Percentiles rank a stretch among this genome's conserved stretches.
phyloP scores from a whole-genome alignment of 176 grass and related monocot species.

The bread wheat (Triticum aestivum) region IWGSC_CS_RefSeq_v2.1 NC_057801.1:29479544-29480043 shows the following conservation, averaged over 20 bases:
- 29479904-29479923: background rate
- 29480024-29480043: slow-evolving; percentile 68
- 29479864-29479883: background rate
- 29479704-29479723: too few species aligned
- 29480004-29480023: slow-evolving; percentile 76
- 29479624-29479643: too few species aligned
- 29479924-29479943: background rate
- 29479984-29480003: slow-evolving; percentile 55
- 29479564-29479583: too few species aligned
- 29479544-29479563: too few species aligned
- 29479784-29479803: background rate
- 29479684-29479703: too few species aligned
- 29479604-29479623: too few species aligned
- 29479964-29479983: slow-evolving; percentile 39
- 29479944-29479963: slow-evolving; percentile 37
- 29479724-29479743: too few species aligned
- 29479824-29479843: slow-evolving; percentile 19
- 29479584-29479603: too few species aligned
- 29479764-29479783: background rate
- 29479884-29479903: background rate
- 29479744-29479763: too few species aligned
- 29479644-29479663: too few species aligned
- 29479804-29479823: background rate
- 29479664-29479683: too few species aligned
- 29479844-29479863: background rate